phyloP scores from a whole-genome alignment of 2,329 filamentous ascomycete genomes.

The Berkeleyomyces rouxiae region DNA sequence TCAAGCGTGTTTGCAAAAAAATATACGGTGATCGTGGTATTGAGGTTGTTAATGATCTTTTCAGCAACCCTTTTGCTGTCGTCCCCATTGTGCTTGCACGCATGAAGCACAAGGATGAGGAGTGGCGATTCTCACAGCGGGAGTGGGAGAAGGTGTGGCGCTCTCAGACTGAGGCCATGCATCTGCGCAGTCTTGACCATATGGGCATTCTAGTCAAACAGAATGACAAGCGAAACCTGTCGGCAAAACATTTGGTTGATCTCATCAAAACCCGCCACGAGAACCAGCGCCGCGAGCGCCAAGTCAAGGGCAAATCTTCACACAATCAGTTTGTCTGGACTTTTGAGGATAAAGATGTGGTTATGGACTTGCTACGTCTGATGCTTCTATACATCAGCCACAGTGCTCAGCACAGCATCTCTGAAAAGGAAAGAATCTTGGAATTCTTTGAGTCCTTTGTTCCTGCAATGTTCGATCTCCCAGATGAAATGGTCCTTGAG shows the following conservation, averaged over 20 bases:
- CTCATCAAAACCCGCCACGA: slow-evolving; percentile 87
- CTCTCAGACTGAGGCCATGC: slow-evolving; percentile 83
- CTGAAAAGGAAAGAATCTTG: slow-evolving; percentile 57
- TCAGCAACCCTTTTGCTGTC: slow-evolving; percentile 66
- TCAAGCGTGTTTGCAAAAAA: slow-evolving; percentile 94
- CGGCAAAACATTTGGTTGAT: slow-evolving; percentile 75
- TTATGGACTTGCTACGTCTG: slow-evolving; percentile 44
- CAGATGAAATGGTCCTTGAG: slow-evolving; percentile 51
- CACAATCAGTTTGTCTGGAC: slow-evolving; percentile 61
- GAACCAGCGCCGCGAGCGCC: slow-evolving; percentile 62
- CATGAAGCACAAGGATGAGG: slow-evolving; percentile 89
- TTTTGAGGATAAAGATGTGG: slow-evolving; percentile 54
- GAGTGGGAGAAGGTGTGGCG: slow-evolving; percentile 99
- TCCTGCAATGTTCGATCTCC: slow-evolving; percentile 58
- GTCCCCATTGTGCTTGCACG: slow-evolving; percentile 77
- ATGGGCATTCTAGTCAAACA: slow-evolving; percentile 84
- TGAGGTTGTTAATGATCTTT: slow-evolving; percentile 76
- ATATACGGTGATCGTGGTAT: slow-evolving; percentile 82
- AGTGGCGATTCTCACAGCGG: slow-evolving; percentile 91
- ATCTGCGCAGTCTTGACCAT: slow-evolving; percentile 91
- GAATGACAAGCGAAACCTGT: slow-evolving; percentile 79
- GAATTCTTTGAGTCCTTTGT: slow-evolving; percentile 66
- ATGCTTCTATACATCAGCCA: slow-evolving; percentile 49
- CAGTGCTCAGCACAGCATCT: slow-evolving; percentile 52
- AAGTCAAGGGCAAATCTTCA: slow-evolving; percentile 41